Evolutionary conservation across 2,329 filamentous ascomycete species (phyloP), one percentile per base, ranked within the genome.

Genomic region (Aspergillus quadricinctus): DNA sequence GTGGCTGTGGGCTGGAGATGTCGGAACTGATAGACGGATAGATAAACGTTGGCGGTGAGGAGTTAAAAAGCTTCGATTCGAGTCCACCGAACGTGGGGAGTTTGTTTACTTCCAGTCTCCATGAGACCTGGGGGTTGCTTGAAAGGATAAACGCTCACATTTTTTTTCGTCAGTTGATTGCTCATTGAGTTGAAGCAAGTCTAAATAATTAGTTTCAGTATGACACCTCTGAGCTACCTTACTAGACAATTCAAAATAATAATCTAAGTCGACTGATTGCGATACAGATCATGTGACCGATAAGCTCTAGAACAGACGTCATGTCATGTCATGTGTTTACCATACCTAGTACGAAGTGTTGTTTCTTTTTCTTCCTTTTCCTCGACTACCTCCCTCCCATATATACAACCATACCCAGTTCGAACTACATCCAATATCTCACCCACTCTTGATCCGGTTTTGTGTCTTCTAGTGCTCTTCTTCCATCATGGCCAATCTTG

Each of bases 351-450:
- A 3, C 5, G n/a, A n/a, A n/a, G n/a, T n/a, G n/a, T n/a, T n/a
- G n/a, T n/a, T n/a, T n/a, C n/a, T n/a, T n/a, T n/a, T n/a, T n/a
- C n/a, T n/a, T n/a, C n/a, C n/a, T n/a, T n/a, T n/a, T n/a, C n/a
- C n/a, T n/a, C n/a, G n/a, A n/a, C n/a, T n/a, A n/a, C n/a, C n/a
- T n/a, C n/a, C n/a, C n/a, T n/a, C n/a, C n/a, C n/a, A n/a, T n/a
- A n/a, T n/a, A n/a, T n/a, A n/a, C n/a, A n/a, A 35, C 5, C 31
- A 37, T 27, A 10, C 25, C 8, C 27, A 9, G 8, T 14, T 23
- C 23, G 19, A 52, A 45, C 14, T 59, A 65, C 61, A 57, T 67
- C 3, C 23, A 3, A 23, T 63, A 60, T 61, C 59, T 53, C 37
- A 52, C 50, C 48, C 31, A 52, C 50, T 49, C 31, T 56, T 52